Percentiles rank a stretch among this genome's conserved stretches.
Conservation (phyloP, 2,329 filamentous ascomycete species). For the Huntiella bhutanensis region DNA sequence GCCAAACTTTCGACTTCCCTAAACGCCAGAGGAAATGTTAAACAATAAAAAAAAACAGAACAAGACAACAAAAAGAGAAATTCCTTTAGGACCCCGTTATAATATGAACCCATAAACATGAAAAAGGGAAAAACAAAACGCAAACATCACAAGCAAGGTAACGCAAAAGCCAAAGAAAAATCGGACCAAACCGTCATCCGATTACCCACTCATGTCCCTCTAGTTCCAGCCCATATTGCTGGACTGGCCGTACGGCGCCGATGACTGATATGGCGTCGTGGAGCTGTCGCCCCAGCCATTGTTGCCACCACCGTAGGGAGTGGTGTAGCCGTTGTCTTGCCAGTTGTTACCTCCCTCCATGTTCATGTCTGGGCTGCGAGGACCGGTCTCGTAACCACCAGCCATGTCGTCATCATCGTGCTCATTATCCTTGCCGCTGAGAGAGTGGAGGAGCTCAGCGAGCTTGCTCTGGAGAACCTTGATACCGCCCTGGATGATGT, state of each 20-base stretch:
- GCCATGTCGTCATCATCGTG: constrained; percentile 24
- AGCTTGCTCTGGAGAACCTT: constrained; percentile 79
- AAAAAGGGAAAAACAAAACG: not conserved
- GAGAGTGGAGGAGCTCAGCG: constrained; percentile 52
- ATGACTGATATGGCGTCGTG: constrained; percentile 25
- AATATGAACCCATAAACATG: constrained; percentile 2
- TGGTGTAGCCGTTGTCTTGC: constrained; percentile 48
- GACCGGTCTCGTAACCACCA: constrained; percentile 38
- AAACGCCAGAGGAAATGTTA: constrained; percentile 4
- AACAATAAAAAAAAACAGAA: constrained; percentile 2
- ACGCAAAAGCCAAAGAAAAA: not conserved
- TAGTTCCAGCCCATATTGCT: constrained; percentile 13
- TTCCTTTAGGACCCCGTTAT: not conserved
- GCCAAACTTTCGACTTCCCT: not conserved
- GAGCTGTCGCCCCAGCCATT: constrained; percentile 40
- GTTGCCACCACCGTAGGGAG: constrained; percentile 42
- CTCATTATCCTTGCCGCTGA: constrained; percentile 33
- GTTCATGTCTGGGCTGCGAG: constrained; percentile 45
- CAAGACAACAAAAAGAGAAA: not conserved
- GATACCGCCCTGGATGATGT: constrained; percentile 77
- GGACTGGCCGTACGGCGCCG: constrained; percentile 25
- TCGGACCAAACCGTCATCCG: not conserved
- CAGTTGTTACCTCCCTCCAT: constrained; percentile 39
- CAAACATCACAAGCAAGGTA: not conserved
- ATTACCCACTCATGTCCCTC: not conserved